Evolutionary conservation across 2,329 filamentous ascomycete genomes (phyloP), one percentile per base, ranked within the genome.

Genomic region (Trichoderma semiorbis): DNA sequence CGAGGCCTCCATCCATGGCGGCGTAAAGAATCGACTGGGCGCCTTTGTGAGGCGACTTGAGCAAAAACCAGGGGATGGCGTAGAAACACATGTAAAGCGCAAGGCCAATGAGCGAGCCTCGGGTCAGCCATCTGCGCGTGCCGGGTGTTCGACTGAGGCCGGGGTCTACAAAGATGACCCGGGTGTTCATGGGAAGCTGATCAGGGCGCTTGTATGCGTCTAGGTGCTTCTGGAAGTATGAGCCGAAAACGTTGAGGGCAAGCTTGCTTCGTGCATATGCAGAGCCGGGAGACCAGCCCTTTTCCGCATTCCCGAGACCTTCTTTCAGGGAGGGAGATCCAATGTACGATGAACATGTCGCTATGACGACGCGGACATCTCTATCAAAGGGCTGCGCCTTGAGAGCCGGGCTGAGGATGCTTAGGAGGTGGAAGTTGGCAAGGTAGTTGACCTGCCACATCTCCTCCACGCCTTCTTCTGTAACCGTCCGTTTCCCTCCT

Each of bases 361-460:
- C 87, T 75, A 98, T 89, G 71, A 99, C 87, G 73, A 99, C 88
- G 73, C 96, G 88, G 18, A 99, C 94, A 80, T 99, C 96, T 77
- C 96, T 90, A 80, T 99, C 96, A 70, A 97, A 90, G 2, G 96
- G 96, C 81, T 99, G 96, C 1, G 93, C 94, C 75, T 94, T 90
- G 73, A 99, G 86, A 0, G 96, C 95, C 0, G 96, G 96, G 76
- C 92, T 96, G 43, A 99, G 86, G 34, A 99, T 97, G 75, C 93
- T 93, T 58, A 99, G 86, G 4, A 99, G 86, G 78, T 99, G 97
- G 83, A 98, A 98, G 81, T 98, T 98, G 74, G 94, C 92, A 50
- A 99, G 87, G 80, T 94, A 99, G 79, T 99, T 99, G 76, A 98
- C 86, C 83, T 94, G 94, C 95, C 95, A 98, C 73, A 92, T 95